These are phyloP conservation scores for Tillandsia fasciculata DNA, from an alignment of 176 grass and related monocot species.

Conservation along the genomic window DNA sequence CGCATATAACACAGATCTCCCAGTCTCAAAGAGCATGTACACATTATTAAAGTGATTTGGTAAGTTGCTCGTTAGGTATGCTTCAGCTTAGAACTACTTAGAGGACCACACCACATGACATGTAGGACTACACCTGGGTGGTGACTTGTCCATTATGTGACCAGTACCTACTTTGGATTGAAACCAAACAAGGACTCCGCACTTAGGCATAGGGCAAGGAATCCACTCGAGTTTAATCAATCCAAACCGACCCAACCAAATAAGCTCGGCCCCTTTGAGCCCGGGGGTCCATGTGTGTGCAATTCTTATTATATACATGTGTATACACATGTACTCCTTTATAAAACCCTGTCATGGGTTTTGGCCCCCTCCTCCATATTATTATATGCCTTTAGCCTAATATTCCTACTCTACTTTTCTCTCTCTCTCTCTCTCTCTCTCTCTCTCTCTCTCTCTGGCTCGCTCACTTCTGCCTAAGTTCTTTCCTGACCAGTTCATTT, in stretches of 20 bases:
- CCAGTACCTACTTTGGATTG: too few species aligned
- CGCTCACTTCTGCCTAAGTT: too few species aligned
- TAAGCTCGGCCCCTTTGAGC: background rate
- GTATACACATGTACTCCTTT: background rate
- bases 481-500: too few species aligned
- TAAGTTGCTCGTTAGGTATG: too few species aligned
- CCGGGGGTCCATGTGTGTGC: background rate
- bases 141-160: too few species aligned
- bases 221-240: background rate
- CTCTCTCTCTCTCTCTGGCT: background rate
- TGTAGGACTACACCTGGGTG: too few species aligned
- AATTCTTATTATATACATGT: background rate
- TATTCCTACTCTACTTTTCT: background rate
- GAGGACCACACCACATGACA: too few species aligned
- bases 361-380: background rate
- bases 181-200: too few species aligned
- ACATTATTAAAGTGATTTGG: too few species aligned
- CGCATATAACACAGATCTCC: too few species aligned
- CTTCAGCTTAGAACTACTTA: too few species aligned
- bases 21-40: too few species aligned
- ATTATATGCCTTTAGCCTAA: background rate
- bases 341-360: background rate
- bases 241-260: conserved; percentile 1
- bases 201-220: background rate
- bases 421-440: background rate